Conservation (phyloP, 169 alveolate species). For the Miamiensis avidus region DNA sequence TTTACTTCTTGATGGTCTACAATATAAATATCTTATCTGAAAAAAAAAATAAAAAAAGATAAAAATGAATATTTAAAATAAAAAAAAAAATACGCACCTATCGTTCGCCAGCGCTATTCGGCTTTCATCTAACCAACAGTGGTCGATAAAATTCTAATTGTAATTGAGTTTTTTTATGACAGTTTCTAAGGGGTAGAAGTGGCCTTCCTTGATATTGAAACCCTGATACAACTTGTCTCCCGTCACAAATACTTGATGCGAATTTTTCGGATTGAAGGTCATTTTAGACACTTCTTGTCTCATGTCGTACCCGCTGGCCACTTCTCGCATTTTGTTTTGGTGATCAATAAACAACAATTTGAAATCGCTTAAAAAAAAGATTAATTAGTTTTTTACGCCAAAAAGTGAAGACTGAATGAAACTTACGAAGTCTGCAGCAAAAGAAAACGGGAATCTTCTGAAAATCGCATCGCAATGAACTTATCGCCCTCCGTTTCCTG, state of each 20-base stretch:
- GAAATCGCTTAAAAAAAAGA: background rate
- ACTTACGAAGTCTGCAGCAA: background rate
- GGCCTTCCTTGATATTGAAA: background rate
- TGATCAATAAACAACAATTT: background rate
- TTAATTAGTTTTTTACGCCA: too few relatives aligned
- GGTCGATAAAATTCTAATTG: constrained; percentile 27
- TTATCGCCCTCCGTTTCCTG: background rate
- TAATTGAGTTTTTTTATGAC: constrained; percentile 9
- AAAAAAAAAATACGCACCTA: constrained; percentile 18
- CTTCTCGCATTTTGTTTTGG: background rate
- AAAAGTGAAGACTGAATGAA: too few relatives aligned
- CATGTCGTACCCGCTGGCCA: background rate
- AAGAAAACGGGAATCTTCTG: background rate
- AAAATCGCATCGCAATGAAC: background rate
- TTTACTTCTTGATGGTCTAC: constrained; percentile 19
- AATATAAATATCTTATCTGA: constrained; percentile 27
- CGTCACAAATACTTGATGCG: background rate
- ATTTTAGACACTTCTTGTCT: background rate
- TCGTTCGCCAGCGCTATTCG: constrained; percentile 52
- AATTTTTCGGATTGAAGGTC: background rate
- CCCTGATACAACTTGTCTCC: background rate
- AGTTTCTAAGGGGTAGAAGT: constrained; percentile 10
- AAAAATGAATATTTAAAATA: background rate
- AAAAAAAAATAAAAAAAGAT: background rate
- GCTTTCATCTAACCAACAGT: constrained; percentile 31